Conservation (phyloP, 192 early-diverging fungal genomes). For the Rhizoclosmatium sp. region DNA sequence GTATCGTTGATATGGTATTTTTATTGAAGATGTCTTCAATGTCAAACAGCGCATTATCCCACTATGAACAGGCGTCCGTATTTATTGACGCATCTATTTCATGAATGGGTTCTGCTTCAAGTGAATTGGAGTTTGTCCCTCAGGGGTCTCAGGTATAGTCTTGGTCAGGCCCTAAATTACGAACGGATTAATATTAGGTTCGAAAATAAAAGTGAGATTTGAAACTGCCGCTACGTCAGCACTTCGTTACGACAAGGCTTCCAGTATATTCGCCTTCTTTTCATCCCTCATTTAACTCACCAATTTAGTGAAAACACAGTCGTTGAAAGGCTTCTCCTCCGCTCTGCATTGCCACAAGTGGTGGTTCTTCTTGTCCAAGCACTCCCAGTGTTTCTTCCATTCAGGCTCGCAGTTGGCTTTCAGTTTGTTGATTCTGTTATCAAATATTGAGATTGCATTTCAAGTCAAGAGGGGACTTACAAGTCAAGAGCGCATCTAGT, state of each 20-base stretch:
- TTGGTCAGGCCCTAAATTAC: slow-evolving; percentile 57
- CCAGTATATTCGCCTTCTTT: background rate
- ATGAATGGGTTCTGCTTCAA: slow-evolving; percentile 60
- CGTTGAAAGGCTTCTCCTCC: slow-evolving; percentile 81
- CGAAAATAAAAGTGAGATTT: background rate
- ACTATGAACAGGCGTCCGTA: too few species aligned
- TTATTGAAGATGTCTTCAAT: too few species aligned
- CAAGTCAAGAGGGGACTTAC: slow-evolving; percentile 44
- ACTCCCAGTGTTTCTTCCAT: slow-evolving; percentile 91
- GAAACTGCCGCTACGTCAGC: too few species aligned
- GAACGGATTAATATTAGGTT: background rate
- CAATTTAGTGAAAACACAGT: slow-evolving; percentile 88
- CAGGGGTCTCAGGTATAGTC: slow-evolving; percentile 64
- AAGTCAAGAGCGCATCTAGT: slow-evolving; percentile 92
- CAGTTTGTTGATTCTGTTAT: slow-evolving; percentile 79
- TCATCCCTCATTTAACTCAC: slow-evolving; percentile 56
- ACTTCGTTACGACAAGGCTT: too few species aligned
- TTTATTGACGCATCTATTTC: slow-evolving; percentile 41
- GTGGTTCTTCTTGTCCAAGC: slow-evolving; percentile 93
- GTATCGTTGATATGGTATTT: too few species aligned
- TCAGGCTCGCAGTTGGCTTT: slow-evolving; percentile 87
- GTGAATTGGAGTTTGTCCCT: slow-evolving; percentile 61
- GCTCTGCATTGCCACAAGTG: slow-evolving; percentile 80
- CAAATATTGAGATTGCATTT: background rate
- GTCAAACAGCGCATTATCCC: too few species aligned